phyloP scores from a whole-genome alignment of 345 rosid genomes.

The Boechera stricta region DNA sequence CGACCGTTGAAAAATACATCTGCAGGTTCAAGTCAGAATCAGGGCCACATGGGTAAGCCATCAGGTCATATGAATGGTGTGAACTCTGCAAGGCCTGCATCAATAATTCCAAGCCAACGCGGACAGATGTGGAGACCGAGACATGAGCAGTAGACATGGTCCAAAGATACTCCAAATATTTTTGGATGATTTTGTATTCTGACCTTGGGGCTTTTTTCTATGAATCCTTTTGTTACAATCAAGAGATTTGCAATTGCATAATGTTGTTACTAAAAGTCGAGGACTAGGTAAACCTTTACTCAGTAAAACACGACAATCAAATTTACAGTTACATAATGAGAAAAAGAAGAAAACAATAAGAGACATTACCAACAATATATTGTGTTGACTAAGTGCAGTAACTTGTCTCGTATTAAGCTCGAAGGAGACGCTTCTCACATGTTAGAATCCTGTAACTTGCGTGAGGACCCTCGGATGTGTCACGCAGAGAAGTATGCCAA shows the following conservation, averaged over 20 bases:
- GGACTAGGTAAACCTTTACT: constrained; percentile 23
- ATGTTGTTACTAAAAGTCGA: not conserved
- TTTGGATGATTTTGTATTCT: constrained; percentile 24
- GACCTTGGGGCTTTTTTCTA: not conserved
- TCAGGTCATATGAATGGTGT: constrained; percentile 19
- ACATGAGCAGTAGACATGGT: constrained; percentile 38
- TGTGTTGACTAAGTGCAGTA: constrained; percentile 24
- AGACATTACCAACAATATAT: constrained; percentile 32
- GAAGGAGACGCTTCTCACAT: constrained; percentile 72
- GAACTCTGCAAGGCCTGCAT: constrained; percentile 30
- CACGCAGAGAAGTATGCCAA: constrained; percentile 68
- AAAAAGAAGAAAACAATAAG: not conserved
- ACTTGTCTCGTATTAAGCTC: constrained; percentile 28
- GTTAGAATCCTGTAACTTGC: constrained; percentile 88
- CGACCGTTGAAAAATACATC: constrained; percentile 13
- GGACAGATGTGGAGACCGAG: constrained; percentile 60
- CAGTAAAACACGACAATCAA: constrained; percentile 34
- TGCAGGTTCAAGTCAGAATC: constrained; percentile 41
- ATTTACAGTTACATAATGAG: constrained; percentile 42
- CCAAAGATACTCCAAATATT: constrained; percentile 12
- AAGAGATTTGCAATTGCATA: constrained; percentile 26
- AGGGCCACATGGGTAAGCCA: constrained; percentile 26
- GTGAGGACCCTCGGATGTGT: constrained; percentile 93
- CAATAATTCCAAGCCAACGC: constrained; percentile 33
- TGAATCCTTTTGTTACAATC: constrained; percentile 20